Conservation (phyloP, 352 stramenopile genomes). For the Phytophthora rubi region DNA sequence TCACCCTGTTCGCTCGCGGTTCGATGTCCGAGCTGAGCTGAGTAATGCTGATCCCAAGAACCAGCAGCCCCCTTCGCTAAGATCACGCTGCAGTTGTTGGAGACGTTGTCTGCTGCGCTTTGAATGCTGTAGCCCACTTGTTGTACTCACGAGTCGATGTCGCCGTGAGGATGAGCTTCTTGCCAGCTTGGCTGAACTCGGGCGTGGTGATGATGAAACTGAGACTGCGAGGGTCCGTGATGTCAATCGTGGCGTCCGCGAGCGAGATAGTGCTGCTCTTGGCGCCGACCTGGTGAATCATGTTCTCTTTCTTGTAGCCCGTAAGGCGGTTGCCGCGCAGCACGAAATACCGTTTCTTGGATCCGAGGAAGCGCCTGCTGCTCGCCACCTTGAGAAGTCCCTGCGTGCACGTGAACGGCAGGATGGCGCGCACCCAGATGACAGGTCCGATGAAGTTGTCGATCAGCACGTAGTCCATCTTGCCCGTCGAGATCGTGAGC, state of each 20-base stretch:
- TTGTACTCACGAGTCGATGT: constrained; percentile 83
- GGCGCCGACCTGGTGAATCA: constrained; percentile 72
- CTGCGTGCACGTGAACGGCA: constrained; percentile 88
- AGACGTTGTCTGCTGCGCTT: constrained; percentile 44
- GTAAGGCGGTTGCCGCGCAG: constrained; percentile 66
- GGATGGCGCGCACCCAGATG: constrained; percentile 86
- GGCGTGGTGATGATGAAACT: constrained; percentile 84
- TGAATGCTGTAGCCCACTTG: constrained; percentile 81
- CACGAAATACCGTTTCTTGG: constrained; percentile 89
- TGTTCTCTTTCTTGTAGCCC: constrained; percentile 80
- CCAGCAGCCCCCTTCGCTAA: background rate
- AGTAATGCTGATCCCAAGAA: background rate
- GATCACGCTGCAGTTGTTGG: constrained; percentile 52
- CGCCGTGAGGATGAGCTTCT: constrained; percentile 83
- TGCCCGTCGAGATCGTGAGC: constrained; percentile 72
- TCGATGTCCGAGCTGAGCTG: constrained; percentile 6
- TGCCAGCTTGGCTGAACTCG: constrained; percentile 71
- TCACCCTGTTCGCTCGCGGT: constrained; percentile 7
- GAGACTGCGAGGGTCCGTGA: constrained; percentile 64
- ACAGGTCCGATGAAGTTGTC: constrained; percentile 87
- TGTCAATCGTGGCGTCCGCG: constrained; percentile 66
- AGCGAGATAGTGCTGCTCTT: constrained; percentile 79
- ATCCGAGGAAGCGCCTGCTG: constrained; percentile 78
- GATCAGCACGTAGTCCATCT: constrained; percentile 80
- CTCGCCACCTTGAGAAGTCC: constrained; percentile 82